Conservation (phyloP, 495 filamentous ascomycete genomes). For the Penicillium nucicola region DNA sequence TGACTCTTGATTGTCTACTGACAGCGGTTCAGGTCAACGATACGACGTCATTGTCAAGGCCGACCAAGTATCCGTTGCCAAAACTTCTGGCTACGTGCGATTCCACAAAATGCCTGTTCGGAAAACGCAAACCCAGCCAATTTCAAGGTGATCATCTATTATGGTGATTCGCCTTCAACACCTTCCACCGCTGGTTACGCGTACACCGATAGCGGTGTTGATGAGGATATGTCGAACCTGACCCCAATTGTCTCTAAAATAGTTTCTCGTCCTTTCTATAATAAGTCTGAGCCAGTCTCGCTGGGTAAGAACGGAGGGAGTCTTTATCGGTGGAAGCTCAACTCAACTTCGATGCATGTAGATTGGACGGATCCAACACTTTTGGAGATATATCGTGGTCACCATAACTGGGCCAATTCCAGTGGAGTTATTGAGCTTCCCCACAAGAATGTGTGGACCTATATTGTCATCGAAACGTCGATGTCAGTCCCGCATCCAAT, state of each 20-base stretch:
- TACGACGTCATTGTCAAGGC: conserved; percentile 68
- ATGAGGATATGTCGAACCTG: conserved; percentile 33
- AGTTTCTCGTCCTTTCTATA: conserved; percentile 10
- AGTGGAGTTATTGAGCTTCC: conserved; percentile 42
- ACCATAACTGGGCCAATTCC: conserved; percentile 10
- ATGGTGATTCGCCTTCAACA: conserved; percentile 40
- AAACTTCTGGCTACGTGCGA: conserved; percentile 63
- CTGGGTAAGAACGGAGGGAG: conserved; percentile 7
- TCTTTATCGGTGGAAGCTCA: conserved; percentile 26
- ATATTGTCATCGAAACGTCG: conserved; percentile 51
- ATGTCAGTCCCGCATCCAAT: conserved; percentile 70
- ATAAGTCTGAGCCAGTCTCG: conserved; percentile 12
- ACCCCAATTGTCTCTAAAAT: conserved; percentile 39
- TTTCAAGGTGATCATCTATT: conserved; percentile 55
- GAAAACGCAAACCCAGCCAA: conserved; percentile 7
- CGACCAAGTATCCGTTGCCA: conserved; percentile 26
- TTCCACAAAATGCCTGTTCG: conserved; percentile 43
- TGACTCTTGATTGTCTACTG: too few relatives aligned
- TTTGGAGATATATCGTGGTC: conserved; percentile 18
- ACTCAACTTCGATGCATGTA: conserved; percentile 26
- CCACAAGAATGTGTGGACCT: conserved; percentile 58
- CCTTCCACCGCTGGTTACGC: conserved; percentile 24
- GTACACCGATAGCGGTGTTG: conserved; percentile 31
- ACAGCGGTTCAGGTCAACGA: conserved; percentile 44
- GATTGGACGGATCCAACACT: conserved; percentile 26